phyloP scores from a whole-genome alignment of 768 basidiomycete species.

The Leccinellum rugosiceps region DNA sequence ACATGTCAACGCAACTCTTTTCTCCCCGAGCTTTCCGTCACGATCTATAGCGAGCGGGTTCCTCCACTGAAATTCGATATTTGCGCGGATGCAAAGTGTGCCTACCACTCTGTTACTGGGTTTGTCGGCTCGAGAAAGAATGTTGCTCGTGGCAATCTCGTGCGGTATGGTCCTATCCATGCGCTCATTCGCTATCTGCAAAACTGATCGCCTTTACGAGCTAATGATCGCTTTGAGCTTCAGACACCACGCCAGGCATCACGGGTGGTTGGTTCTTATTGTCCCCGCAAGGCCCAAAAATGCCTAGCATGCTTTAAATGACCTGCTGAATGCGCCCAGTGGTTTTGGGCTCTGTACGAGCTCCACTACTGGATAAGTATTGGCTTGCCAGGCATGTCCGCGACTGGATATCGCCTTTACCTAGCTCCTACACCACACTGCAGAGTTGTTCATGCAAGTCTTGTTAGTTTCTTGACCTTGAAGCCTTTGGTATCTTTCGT shows the following conservation, averaged over 20 bases:
- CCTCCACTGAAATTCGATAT: too few species aligned
- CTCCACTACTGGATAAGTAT: neutral
- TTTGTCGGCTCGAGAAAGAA: constrained; percentile 20
- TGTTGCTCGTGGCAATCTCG: constrained; percentile 13
- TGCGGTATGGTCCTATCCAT: constrained; percentile 13
- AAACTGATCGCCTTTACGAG: constrained; percentile 4
- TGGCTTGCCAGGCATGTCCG: constrained; percentile 4
- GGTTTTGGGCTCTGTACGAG: constrained; percentile 10
- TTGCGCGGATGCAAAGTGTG: too few species aligned
- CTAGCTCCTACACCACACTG: constrained; percentile 24
- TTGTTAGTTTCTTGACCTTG: constrained; percentile 10
- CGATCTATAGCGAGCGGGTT: too few species aligned
- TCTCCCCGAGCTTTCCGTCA: too few species aligned
- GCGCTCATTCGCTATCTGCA: neutral
- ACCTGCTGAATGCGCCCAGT: constrained; percentile 19
- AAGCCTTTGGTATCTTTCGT: neutral
- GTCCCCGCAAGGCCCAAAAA: too few species aligned
- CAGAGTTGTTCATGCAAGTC: constrained; percentile 31
- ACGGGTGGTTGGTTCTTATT: constrained; percentile 10
- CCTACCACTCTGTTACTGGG: neutral
- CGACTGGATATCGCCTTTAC: neutral
- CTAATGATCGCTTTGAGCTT: constrained; percentile 6
- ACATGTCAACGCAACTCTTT: neutral
- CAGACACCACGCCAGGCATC: neutral
- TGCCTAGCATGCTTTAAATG: constrained; percentile 31